Evolutionary conservation across 202 grass and related monocot species (phyloP), one percentile per base, ranked within the genome.

Genomic region (Musa balbisiana): DNA sequence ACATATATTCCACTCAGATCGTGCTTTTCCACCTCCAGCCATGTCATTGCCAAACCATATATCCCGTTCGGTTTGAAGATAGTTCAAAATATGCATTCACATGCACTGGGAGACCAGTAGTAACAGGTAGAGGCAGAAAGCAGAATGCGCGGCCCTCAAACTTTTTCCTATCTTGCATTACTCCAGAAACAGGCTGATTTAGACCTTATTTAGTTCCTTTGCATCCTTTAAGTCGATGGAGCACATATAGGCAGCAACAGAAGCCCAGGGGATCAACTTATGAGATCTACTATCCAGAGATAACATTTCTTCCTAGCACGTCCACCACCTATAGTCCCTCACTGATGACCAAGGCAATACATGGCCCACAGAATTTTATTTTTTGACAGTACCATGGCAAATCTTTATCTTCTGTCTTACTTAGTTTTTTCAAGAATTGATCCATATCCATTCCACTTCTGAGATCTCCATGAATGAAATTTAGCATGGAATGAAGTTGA

Each of bases 31-130:
- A 87, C 88, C 94, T 53, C 94, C 94, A 10, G 88, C 84, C 94
- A 97, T 97, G 81, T 93, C 94, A 77, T 93, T 97, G 78, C 94
- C 90, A 76, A 85, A 92, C 94, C 94, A 97, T 78, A 97, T 97
- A 89, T 97, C 94, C 78, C 94, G n/a, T 93, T 81, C 94, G 86
- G 83, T 97, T 97, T 77, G 94, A 97, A 80, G 94, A 97, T 79
- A 97, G 67, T 87, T 97, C 94, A 79, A 97, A 97, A 87, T 97
- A 97, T 77, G 94, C 90, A 93, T 97, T 97, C 67, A 93, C 83
- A 72, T 97, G 93, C 24, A 88, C 87, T 14, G 93, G 93, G 55
- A 93, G 87, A 77, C 82, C 85, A 78, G 93, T 97, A 71, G 71
- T 87, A 69, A 97, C 83, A 59, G 93, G 93, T 82, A 97, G 73